Evolutionary conservation across 768 basidiomycete genomes (phyloP).

Genomic region (Mycena latifolia): DNA sequence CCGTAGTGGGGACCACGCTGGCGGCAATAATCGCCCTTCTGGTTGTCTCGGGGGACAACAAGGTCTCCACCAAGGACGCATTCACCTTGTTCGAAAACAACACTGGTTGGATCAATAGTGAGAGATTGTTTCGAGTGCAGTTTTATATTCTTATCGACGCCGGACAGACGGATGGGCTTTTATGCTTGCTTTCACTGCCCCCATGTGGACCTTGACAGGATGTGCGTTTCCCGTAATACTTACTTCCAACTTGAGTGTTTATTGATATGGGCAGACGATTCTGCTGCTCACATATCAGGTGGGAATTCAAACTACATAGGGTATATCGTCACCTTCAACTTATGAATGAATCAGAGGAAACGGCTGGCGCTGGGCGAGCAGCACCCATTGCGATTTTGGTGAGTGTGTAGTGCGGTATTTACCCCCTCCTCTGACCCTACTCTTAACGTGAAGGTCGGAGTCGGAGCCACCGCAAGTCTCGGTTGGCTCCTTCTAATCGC

Average conservation of each 20-base stretch:
- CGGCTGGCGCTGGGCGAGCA: conserved; percentile 69
- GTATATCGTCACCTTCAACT: too few relatives aligned
- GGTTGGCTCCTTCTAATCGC: conserved; percentile 78
- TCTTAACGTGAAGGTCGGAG: conserved; percentile 51
- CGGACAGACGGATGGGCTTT: conserved; percentile 78
- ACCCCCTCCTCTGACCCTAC: not conserved
- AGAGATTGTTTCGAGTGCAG: conserved; percentile 31
- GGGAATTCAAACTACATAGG: not conserved
- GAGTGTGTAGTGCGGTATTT: not conserved
- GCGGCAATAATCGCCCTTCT: conserved; percentile 73
- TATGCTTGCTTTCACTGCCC: conserved; percentile 76
- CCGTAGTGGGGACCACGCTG: conserved; percentile 71
- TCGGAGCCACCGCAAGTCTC: conserved; percentile 67
- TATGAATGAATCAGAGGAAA: conserved; percentile 60
- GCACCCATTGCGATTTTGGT: conserved; percentile 77
- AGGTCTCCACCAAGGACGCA: conserved; percentile 76
- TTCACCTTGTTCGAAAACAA: conserved; percentile 80
- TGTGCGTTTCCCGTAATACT: conserved; percentile 56
- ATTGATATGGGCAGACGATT: conserved; percentile 68
- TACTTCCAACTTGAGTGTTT: conserved; percentile 9
- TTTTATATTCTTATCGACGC: conserved; percentile 5
- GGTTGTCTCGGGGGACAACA: conserved; percentile 65
- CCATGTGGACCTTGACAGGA: conserved; percentile 86
- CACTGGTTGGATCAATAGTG: conserved; percentile 75
- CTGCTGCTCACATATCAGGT: conserved; percentile 76